A percentile compares a stretch with the other conserved stretches of the same genome.
Conservation (phyloP, 345 rosid genomes). For the Eucalyptus dawsonii region DNA sequence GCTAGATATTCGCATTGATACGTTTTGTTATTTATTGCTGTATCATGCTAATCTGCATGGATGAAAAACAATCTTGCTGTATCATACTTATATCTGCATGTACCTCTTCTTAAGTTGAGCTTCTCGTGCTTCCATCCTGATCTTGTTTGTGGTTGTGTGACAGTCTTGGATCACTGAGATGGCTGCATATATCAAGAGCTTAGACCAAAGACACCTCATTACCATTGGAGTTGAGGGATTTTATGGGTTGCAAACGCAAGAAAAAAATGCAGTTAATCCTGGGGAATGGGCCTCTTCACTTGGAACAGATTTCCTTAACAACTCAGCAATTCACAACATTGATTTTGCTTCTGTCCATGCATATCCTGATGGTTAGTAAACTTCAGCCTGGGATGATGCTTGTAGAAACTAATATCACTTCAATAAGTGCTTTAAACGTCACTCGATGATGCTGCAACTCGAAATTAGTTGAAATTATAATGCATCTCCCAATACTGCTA, state of each 20-base stretch:
- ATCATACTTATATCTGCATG: too few relatives aligned
- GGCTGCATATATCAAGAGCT: constrained; percentile 32
- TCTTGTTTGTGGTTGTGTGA: not conserved
- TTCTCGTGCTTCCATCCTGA: not conserved
- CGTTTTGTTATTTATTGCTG: not conserved
- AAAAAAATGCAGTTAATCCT: constrained; percentile 19
- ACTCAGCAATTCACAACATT: constrained; percentile 19
- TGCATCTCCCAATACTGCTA: not conserved
- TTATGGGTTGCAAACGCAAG: constrained; percentile 10
- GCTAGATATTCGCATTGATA: not conserved
- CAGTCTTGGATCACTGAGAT: constrained; percentile 41
- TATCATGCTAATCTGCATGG: not conserved
- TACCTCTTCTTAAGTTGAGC: not conserved
- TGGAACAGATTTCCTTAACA: constrained; percentile 31
- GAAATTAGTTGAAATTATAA: not conserved
- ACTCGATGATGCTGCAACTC: not conserved
- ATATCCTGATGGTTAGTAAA: constrained; percentile 40
- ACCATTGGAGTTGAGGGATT: constrained; percentile 41
- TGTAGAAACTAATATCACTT: not conserved
- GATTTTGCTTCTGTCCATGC: constrained; percentile 48
- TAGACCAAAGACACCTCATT: constrained; percentile 27
- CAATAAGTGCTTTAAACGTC: not conserved
- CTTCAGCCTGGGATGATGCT: not conserved
- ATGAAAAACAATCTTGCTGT: not conserved
- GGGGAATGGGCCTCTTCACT: constrained; percentile 41